Conservation (phyloP, 805 yeast species). For the Candida qinlingensis region DNA sequence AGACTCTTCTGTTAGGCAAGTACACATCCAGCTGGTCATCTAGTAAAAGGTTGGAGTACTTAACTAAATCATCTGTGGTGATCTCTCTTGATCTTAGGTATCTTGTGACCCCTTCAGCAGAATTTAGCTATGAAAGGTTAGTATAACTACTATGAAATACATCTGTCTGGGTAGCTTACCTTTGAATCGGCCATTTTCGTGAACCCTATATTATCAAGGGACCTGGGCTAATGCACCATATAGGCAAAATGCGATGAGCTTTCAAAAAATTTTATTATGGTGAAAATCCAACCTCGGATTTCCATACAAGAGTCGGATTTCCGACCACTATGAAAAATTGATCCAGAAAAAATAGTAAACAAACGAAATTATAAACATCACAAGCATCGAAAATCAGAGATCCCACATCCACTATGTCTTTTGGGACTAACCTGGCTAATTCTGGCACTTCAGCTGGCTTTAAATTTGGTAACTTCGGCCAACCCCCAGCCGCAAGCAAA, state of each 20-base stretch:
- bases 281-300: not conserved
- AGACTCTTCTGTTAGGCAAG: conserved; percentile 51
- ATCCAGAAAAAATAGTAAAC: conserved; percentile 1
- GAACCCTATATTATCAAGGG: too few relatives aligned
- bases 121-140: conserved; percentile 10
- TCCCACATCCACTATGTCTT: not conserved
- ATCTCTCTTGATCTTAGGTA: conserved; percentile 50
- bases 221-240: not conserved
- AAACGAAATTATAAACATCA: not conserved
- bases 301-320: not conserved
- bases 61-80: conserved; percentile 36
- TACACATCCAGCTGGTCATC: conserved; percentile 31
- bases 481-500: not conserved
- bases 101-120: conserved; percentile 49
- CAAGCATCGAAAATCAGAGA: not conserved
- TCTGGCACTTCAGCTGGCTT: too few relatives aligned
- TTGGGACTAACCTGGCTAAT: not conserved
- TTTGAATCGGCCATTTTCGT: not conserved
- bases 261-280: conserved; percentile 8
- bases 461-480: too few relatives aligned
- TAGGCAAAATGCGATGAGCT: conserved; percentile 14
- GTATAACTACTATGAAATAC: not conserved
- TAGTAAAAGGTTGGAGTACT: conserved; percentile 29
- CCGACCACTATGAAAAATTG: conserved; percentile 1
- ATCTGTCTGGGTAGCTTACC: not conserved